Evolutionary conservation across 495 filamentous ascomycete species (phyloP).

Genomic region (Daldinia childiae): DNA sequence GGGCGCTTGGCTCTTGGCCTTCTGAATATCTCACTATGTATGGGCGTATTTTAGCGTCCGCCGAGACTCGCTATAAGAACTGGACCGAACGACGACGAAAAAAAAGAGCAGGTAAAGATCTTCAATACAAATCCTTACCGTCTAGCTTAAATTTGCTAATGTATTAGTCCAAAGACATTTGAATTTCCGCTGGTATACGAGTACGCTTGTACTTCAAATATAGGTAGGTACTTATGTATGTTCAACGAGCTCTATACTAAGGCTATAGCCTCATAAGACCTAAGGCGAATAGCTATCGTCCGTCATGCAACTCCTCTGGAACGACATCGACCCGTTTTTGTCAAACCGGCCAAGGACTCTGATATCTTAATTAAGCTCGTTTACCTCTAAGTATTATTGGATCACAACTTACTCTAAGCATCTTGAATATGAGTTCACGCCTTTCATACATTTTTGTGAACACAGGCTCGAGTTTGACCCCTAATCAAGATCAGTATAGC

Average conservation of each 20-base stretch:
- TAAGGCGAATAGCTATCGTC: too few species aligned
- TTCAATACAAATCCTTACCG: neutral
- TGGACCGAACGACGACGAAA: neutral
- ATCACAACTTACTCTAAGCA: too few species aligned
- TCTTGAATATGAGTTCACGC: too few species aligned
- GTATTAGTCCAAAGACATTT: neutral
- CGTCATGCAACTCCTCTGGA: too few species aligned
- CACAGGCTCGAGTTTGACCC: neutral
- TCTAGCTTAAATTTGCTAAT: neutral
- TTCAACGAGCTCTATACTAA: neutral
- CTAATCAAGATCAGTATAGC: neutral
- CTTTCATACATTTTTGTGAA: neutral
- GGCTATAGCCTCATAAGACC: too few species aligned
- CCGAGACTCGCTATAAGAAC: constrained; percentile 3
- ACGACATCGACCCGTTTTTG: too few species aligned
- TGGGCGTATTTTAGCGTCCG: neutral
- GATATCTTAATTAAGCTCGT: neutral
- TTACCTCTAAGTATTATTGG: too few species aligned
- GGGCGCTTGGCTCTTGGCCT: constrained; percentile 15
- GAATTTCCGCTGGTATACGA: neutral
- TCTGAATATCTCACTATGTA: neutral
- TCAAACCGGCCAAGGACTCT: too few species aligned
- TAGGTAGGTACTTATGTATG: neutral
- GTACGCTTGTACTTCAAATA: constrained; percentile 5
- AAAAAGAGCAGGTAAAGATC: neutral